Evolutionary conservation across 306 rosid genomes (phyloP).

Genomic region (Bauhinia variegata): DNA sequence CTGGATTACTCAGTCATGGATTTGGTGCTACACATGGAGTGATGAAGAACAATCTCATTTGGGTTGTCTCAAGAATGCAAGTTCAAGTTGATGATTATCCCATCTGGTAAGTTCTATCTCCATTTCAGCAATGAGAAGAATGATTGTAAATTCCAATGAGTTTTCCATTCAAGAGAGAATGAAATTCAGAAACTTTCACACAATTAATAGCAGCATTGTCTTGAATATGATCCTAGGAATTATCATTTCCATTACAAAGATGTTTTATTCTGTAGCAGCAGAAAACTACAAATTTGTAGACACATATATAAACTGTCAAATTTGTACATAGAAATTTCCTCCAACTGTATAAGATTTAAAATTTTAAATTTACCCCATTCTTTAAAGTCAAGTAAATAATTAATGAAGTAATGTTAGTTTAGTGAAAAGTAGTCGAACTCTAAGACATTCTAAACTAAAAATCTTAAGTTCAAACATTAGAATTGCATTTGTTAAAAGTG

Average conservation of each 20-base stretch:
- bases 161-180: not conserved
- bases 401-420: too few relatives aligned
- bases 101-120: constrained; percentile 61
- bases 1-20: constrained; percentile 84
- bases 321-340: constrained; percentile 28
- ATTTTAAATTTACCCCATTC: too few relatives aligned
- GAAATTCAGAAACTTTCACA: not conserved
- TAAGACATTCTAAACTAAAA: too few relatives aligned
- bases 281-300: constrained; percentile 6
- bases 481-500: too few relatives aligned
- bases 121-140: constrained; percentile 1
- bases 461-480: too few relatives aligned
- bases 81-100: constrained; percentile 80
- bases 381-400: too few relatives aligned
- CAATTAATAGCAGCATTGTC: constrained; percentile 15
- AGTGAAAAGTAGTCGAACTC: too few relatives aligned
- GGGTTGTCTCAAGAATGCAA: constrained; percentile 97
- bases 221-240: constrained; percentile 32
- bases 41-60: constrained; percentile 80
- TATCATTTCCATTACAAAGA: constrained; percentile 24
- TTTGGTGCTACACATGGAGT: constrained; percentile 97
- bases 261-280: constrained; percentile 27
- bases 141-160: too few relatives aligned
- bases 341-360: not conserved
- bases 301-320: not conserved